These are phyloP conservation scores for Colletotrichum aenigma DNA, from an alignment of 2,329 filamentous ascomycete species.

Conservation along the genomic window DNA sequence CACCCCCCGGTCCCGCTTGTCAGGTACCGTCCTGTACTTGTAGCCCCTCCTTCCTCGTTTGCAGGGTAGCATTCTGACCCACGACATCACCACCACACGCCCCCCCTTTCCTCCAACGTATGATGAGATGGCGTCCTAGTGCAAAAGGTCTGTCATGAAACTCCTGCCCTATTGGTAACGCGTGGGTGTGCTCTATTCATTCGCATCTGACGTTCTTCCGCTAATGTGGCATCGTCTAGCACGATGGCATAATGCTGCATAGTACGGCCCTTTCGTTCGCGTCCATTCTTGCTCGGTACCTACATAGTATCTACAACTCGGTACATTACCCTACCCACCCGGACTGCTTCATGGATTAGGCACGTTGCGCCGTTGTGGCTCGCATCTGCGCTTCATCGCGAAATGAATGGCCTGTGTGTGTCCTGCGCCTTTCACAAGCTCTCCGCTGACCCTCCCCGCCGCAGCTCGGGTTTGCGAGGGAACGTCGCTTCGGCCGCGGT, in stretches of 20 bases:
- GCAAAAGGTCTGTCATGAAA: slow-evolving; percentile 6
- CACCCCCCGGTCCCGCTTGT: background rate
- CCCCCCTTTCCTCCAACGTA: background rate
- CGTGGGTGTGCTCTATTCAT: slow-evolving; percentile 4
- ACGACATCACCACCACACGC: slow-evolving; percentile 9
- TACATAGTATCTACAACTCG: background rate
- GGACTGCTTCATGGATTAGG: slow-evolving; percentile 16
- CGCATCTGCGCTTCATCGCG: slow-evolving; percentile 8
- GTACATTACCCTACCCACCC: slow-evolving; percentile 13
- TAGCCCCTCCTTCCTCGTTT: background rate
- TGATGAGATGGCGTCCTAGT: slow-evolving; percentile 11
- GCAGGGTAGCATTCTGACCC: background rate
- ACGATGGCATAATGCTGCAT: background rate
- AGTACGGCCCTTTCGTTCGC: background rate
- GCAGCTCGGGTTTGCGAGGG: slow-evolving; percentile 15
- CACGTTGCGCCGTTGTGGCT: slow-evolving; percentile 16
- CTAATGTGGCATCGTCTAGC: background rate
- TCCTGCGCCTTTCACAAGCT: slow-evolving; percentile 1
- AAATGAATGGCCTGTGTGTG: background rate
- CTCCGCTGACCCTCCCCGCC: background rate
- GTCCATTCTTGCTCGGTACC: background rate
- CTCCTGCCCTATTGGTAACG: slow-evolving; percentile 15
- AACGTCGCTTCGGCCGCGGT: slow-evolving; percentile 3
- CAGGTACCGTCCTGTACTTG: slow-evolving; percentile 5
- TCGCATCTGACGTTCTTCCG: slow-evolving; percentile 1